These are phyloP conservation scores for Cicer arietinum DNA, from an alignment of 306 rosid species.

Conservation along the genomic window DNA sequence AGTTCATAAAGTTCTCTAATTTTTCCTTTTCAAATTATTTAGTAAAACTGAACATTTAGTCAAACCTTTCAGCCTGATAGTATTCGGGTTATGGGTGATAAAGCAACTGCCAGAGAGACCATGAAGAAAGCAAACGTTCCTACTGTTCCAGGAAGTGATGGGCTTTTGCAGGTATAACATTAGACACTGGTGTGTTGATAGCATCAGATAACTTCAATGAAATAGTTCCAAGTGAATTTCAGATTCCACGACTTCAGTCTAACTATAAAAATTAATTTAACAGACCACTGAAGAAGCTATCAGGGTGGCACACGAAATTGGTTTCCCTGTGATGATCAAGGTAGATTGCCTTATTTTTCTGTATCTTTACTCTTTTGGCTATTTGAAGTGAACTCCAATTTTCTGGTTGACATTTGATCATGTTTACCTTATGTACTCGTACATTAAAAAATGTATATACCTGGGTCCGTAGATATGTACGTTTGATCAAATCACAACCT, in stretches of 20 bases:
- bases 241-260: conserved; percentile 21
- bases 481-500: neutral
- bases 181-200: conserved; percentile 37
- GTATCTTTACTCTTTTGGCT: conserved; percentile 25
- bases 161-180: conserved; percentile 75
- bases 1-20: conserved; percentile 9
- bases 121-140: conserved; percentile 79
- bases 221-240: conserved; percentile 31
- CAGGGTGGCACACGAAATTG: conserved; percentile 86
- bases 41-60: conserved; percentile 40
- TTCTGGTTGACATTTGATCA: conserved; percentile 5
- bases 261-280: conserved; percentile 29
- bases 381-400: conserved; percentile 34
- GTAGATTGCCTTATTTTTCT: conserved; percentile 49
- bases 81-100: conserved; percentile 89
- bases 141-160: conserved; percentile 57
- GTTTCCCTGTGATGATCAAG: conserved; percentile 98
- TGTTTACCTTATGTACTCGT: conserved; percentile 2
- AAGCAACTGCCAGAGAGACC: conserved; percentile 82
- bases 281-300: conserved; percentile 94
- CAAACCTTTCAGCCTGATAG: conserved; percentile 80
- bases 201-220: conserved; percentile 22
- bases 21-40: conserved; percentile 31
- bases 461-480: neutral
- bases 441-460: neutral